Evolutionary conservation across 2,329 filamentous ascomycete genomes (phyloP), one percentile per base, ranked within the genome.

Genomic region (Orbilia quercus): DNA sequence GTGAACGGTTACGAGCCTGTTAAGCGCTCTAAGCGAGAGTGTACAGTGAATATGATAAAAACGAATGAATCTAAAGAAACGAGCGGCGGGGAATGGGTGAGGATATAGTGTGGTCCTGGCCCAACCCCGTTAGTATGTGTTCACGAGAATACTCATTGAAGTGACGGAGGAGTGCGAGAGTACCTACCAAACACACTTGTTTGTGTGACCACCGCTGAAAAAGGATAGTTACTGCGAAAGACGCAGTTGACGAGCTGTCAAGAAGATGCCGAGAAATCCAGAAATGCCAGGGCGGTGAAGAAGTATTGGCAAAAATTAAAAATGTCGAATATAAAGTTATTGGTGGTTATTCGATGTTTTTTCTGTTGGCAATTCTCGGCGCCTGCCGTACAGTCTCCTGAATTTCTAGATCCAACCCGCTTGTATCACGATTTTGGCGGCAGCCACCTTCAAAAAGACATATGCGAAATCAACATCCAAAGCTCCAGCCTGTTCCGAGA

Each of bases 251-350:
- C 31, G 20, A 44, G 53, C 45, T 70, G 54, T 54, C 55, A 45
- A 63, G 34, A 54, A 54, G 53, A 53, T 55, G 69, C 69, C 69
- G 34, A 73, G 69, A 73, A 57, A 66, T 57, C 45, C 58, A 36
- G 42, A 51, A n/a, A 66, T 60, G 31, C 55, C 44, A 66, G 55
- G 60, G 18, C 36, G 57, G 20, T 42, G 31, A n/a, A n/a, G n/a
- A n/a, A n/a, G 34, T 47, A 51, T 44, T 38, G 36, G 67, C 40
- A 54, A 18, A 51, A 31, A 31, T 5, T 20, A 34, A 28, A 48
- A 16, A 57, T 66, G 54, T 58, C 54, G 47, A 48, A 55, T 73
- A 59, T 66, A 60, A 62, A 47, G 48, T 48, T 18, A 18, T 25
- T 22, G 18, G 38, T 34, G 45, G 23, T 58, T 50, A 38, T 57